Base-by-base conservation (phyloP, 1,284 basidiomycete genomes). In the Tilletia setariae region DNA sequence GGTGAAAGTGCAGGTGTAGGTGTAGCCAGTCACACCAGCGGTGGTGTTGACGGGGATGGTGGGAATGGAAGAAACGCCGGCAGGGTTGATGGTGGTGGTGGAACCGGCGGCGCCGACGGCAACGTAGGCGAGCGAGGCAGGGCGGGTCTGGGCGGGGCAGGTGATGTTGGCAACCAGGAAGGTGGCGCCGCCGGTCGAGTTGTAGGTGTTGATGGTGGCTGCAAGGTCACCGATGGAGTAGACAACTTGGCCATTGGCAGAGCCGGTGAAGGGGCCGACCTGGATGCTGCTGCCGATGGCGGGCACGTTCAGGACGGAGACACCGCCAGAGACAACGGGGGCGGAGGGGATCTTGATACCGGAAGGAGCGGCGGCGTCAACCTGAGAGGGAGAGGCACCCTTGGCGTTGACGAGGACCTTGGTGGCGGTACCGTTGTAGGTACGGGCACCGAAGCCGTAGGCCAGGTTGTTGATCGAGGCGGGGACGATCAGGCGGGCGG, bases 391-490 rank as follows among this genome's bases (percentile, higher is more conserved):
- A 30, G 56, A 35, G 56, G 56, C 32, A 30, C 56, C 56, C 56
- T 61, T 61, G 56, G 56, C 56, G 30, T 61, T 61, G 56, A 61
- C 56, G n/a, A 61, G 28, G 28, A 61, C 56, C 56, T 61, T 61
- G 56, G 56, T 61, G 30, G 56, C 56, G 13, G 28, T 32, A 21
- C 56, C 56, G 25, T 25, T 30, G 30, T 61, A 61, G 56, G 28
- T 35, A 16, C 56, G 56, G 15, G 56, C 56, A 32, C 32, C 32
- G 30, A 61, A 61, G 56, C 30, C 56, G 56, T 61, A 61, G 28
- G 56, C 56, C 9, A 61, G 56, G 56, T 61, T 61, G 56, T 61
- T 61, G 56, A 61, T 61, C 56, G 56, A 61, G 28, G 56, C 56
- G 56, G 56, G 56, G 13, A 61, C 56, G 56, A 61, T 61, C 56